Evolutionary conservation across 108 stramenopile genomes (phyloP).

Genomic region (Fragilariopsis cylindrus): DNA sequence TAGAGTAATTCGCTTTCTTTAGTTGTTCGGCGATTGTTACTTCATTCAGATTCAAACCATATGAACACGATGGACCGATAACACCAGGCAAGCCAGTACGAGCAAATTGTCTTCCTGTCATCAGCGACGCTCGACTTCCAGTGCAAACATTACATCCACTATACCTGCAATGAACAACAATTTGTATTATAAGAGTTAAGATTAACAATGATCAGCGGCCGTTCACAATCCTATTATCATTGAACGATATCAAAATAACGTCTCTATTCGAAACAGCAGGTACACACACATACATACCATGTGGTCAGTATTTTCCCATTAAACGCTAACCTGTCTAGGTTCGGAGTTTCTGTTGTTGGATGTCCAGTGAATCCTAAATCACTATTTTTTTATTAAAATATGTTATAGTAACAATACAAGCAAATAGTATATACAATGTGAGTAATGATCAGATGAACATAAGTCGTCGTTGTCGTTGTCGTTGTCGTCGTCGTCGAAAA

Average conservation of each 20-base stretch:
- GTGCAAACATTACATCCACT: conserved; percentile 53
- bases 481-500: no score
- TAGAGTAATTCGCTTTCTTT: conserved; percentile 49
- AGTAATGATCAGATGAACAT: no score
- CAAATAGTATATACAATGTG: no score
- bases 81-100: conserved; percentile 57
- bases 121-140: conserved; percentile 45
- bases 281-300: conserved; percentile 20
- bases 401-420: no score
- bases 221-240: no score
- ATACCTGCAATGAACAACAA: conserved; percentile 8
- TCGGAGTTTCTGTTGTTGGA: conserved; percentile 45
- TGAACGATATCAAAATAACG: no score
- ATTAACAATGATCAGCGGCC: no score
- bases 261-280: background rate
- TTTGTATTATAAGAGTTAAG: no score
- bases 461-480: no score
- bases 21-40: conserved; percentile 58
- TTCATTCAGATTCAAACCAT: conserved; percentile 51
- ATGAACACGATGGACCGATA: conserved; percentile 37
- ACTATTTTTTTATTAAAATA: no score
- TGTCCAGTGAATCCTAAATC: conserved; percentile 53
- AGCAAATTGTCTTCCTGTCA: conserved; percentile 56
- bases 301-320: conserved; percentile 46
- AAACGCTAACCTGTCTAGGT: conserved; percentile 45